These are phyloP conservation scores for Carex cristatella DNA, from an alignment of 176 grass and related monocot genomes.

Conservation along the genomic window DNA sequence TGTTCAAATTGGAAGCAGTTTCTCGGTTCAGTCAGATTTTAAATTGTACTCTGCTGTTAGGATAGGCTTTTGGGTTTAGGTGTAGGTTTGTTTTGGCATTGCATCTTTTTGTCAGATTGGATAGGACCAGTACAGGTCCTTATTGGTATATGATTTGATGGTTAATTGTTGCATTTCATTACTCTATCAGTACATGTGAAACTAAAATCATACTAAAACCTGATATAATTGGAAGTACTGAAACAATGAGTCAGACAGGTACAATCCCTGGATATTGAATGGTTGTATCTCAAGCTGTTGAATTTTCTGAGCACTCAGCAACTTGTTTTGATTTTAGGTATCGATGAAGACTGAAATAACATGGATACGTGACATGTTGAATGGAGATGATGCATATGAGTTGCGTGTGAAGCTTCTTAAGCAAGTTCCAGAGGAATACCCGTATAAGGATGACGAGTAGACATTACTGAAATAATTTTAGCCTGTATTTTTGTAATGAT, in stretches of 20 bases:
- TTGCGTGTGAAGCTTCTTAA: slow-evolving; percentile 91
- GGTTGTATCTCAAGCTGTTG: not conserved
- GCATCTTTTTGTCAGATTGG: not conserved
- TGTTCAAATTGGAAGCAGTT: not conserved
- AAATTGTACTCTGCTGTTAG: not conserved
- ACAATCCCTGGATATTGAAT: not conserved
- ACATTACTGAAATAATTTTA: not conserved
- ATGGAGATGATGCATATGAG: slow-evolving; percentile 86
- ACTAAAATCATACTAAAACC: not conserved
- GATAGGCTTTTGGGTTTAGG: not conserved
- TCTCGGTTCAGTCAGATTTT: not conserved
- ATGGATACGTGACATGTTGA: slow-evolving; percentile 92
- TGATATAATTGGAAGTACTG: not conserved
- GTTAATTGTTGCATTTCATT: not conserved
- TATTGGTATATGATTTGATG: not conserved
- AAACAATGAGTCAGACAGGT: not conserved
- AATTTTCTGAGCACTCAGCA: not conserved
- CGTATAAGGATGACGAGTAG: slow-evolving; percentile 94
- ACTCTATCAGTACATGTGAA: not conserved
- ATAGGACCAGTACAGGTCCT: not conserved
- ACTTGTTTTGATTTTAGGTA: slow-evolving; percentile 38
- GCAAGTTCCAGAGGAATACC: slow-evolving; percentile 96
- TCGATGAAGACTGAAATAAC: slow-evolving; percentile 97
- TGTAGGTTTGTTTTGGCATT: not conserved
- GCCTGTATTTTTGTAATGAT: slow-evolving; percentile 18